Percentiles rank a stretch among this genome's conserved stretches.
Conservation (phyloP, 75 land plant species). For the Cryptomeria japonica region DNA sequence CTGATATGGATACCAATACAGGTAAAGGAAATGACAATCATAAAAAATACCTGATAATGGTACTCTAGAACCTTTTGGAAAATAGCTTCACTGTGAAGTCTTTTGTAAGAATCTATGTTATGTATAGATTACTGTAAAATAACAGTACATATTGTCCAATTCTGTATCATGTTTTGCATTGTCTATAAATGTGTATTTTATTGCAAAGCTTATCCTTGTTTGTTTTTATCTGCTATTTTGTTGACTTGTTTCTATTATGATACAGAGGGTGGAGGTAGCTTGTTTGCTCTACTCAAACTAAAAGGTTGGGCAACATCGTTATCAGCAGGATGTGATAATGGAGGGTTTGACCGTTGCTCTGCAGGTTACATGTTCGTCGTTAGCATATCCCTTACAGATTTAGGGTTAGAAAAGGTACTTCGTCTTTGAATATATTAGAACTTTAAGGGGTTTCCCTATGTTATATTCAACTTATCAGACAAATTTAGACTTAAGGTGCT, state of each 20-base stretch:
- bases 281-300: slow-evolving; percentile 67
- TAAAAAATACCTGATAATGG: neutral
- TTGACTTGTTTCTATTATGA: slow-evolving; percentile 2
- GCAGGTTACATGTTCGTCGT: slow-evolving; percentile 81
- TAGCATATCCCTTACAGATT: slow-evolving; percentile 76
- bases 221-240: neutral
- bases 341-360: slow-evolving; percentile 78
- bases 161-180: neutral
- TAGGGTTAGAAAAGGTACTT: slow-evolving; percentile 80
- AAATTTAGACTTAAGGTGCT: neutral
- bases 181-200: neutral
- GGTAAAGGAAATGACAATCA: no score
- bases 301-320: slow-evolving; percentile 91
- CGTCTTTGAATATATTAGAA: neutral
- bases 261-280: slow-evolving; percentile 94
- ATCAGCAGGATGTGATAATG: slow-evolving; percentile 94
- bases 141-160: neutral
- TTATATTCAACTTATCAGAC: neutral
- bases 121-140: neutral
- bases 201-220: neutral
- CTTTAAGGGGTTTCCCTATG: neutral
- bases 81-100: neutral
- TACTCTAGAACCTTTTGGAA: neutral
- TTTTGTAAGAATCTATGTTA: neutral
- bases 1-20: no score